Evolutionary conservation across 352 stramenopile species (phyloP).

Genomic region (Phytophthora cactorum): DNA sequence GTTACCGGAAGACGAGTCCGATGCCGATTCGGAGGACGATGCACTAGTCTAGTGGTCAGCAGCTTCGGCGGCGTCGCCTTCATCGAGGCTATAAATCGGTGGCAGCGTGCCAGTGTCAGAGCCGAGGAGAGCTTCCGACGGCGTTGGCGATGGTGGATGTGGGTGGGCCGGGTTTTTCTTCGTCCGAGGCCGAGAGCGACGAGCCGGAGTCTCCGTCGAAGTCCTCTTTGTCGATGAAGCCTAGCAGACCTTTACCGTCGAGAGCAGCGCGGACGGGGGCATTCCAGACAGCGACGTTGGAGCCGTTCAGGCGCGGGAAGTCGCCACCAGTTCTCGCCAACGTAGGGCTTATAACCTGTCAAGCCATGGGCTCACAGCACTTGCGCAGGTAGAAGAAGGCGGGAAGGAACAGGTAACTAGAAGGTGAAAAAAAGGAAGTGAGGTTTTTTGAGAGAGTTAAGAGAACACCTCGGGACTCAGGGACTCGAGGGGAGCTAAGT

Average conservation of each 20-base stretch:
- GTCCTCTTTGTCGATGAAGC: conserved; percentile 18
- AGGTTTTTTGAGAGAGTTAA: no score
- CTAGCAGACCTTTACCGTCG: conserved; percentile 12
- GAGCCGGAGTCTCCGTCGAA: conserved; percentile 10
- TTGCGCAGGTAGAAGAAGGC: no score
- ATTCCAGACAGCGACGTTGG: conserved; percentile 19
- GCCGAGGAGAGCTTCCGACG: background rate
- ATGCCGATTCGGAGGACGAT: no score
- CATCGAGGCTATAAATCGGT: background rate
- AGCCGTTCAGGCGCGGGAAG: conserved; percentile 18
- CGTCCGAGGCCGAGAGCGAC: background rate
- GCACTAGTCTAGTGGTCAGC: no score
- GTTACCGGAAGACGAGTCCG: no score
- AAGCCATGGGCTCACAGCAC: no score
- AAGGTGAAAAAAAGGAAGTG: no score
- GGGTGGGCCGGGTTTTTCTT: no score
- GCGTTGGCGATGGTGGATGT: background rate
- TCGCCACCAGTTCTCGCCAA: conserved; percentile 5
- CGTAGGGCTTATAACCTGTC: conserved; percentile 6
- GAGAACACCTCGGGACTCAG: no score
- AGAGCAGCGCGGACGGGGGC: background rate
- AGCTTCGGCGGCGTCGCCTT: no score
- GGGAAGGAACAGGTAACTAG: no score
- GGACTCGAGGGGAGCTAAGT: no score
- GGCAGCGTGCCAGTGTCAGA: background rate